phyloP scores from a whole-genome alignment of 306 rosid species.

The Dryas drummondii region DNA sequence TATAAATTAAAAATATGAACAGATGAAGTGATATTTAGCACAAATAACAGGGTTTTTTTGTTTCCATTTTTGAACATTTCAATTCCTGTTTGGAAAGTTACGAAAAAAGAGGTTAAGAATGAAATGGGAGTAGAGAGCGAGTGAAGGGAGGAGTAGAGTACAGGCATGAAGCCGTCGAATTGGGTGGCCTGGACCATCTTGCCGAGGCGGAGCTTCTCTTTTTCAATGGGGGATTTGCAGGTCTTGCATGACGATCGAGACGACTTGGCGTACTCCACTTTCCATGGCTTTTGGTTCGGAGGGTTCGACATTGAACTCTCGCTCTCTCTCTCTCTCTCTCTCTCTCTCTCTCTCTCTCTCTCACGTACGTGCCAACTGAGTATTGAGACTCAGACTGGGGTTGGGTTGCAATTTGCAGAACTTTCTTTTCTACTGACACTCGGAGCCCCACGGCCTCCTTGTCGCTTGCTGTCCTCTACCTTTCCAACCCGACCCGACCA shows the following conservation, averaged over 20 bases:
- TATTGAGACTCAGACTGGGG: background rate
- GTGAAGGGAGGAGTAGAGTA: constrained; percentile 18
- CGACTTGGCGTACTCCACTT: constrained; percentile 90
- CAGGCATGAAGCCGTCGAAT: constrained; percentile 96
- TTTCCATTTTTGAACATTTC: background rate
- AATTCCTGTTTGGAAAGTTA: too few species aligned
- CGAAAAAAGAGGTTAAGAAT: background rate
- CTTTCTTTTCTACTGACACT: background rate
- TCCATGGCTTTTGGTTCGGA: constrained; percentile 72
- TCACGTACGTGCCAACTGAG: background rate
- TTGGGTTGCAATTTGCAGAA: background rate
- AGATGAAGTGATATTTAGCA: background rate
- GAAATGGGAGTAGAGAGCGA: background rate
- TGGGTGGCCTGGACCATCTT: constrained; percentile 90
- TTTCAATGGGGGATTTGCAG: constrained; percentile 64
- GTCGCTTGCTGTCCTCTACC: background rate
- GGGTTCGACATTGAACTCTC: constrained; percentile 58
- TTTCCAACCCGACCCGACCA: too few species aligned
- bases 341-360: background rate
- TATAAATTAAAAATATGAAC: background rate
- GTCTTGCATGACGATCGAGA: constrained; percentile 85
- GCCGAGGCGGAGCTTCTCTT: constrained; percentile 81
- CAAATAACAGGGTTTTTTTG: background rate
- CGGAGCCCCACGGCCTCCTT: constrained; percentile 4
- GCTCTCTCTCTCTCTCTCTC: background rate